Conservation (phyloP, 2,329 filamentous ascomycete genomes). For the Teratosphaeria epicoccoides region DNA sequence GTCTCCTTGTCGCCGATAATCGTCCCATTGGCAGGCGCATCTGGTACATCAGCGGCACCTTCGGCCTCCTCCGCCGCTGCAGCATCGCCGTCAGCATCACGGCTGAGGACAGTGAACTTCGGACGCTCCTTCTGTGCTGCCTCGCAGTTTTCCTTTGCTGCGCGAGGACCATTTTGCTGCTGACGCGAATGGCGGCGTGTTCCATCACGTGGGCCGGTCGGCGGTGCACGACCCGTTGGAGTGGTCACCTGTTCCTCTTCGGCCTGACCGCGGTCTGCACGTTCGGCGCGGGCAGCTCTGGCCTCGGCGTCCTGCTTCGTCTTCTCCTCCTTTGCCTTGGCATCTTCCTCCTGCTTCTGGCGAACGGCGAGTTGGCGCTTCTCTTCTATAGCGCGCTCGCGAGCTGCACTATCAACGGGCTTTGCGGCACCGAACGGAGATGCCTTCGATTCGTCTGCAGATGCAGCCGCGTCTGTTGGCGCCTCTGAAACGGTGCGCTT, state of each 20-base stretch:
- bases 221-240: constrained; percentile 33
- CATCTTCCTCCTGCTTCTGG: constrained; percentile 78
- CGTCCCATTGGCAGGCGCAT: constrained; percentile 39
- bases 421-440: constrained; percentile 89
- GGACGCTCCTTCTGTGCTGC: constrained; percentile 20
- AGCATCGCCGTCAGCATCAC: constrained; percentile 30
- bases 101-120: constrained; percentile 36
- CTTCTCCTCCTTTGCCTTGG: constrained; percentile 68
- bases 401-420: constrained; percentile 84
- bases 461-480: constrained; percentile 40
- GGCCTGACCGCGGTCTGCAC: constrained; percentile 23
- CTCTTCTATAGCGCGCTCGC: constrained; percentile 83
- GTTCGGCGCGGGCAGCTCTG: constrained; percentile 38
- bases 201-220: constrained; percentile 3
- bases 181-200: constrained; percentile 18
- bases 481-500: constrained; percentile 86
- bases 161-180: constrained; percentile 21
- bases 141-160: constrained; percentile 28
- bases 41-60: constrained; percentile 33
- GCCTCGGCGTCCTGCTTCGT: constrained; percentile 48
- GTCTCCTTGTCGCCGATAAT: constrained; percentile 43
- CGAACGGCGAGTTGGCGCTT: constrained; percentile 63
- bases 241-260: constrained; percentile 25
- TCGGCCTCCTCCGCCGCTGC: constrained; percentile 24
- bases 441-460: constrained; percentile 57